phyloP scores from a whole-genome alignment of 2,329 filamentous ascomycete species.

The Venturia pyrina region DNA sequence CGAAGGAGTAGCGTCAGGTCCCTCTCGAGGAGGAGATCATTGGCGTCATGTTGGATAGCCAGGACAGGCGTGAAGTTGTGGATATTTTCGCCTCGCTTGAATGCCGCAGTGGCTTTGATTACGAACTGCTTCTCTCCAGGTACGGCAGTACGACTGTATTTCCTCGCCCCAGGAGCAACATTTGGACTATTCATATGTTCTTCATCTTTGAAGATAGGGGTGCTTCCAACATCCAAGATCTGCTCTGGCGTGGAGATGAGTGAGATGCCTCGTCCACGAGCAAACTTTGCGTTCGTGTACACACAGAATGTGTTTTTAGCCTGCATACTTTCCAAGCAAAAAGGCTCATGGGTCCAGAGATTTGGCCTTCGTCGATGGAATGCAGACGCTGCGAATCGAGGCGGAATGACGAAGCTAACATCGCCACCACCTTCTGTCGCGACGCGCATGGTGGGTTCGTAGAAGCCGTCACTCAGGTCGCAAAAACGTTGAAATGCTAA shows the following conservation, averaged over 20 bases:
- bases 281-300: slow-evolving; percentile 11
- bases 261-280: slow-evolving; percentile 10
- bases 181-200: neutral
- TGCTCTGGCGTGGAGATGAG: slow-evolving; percentile 5
- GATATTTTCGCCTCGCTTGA: slow-evolving; percentile 9
- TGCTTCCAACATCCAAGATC: neutral
- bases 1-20: neutral
- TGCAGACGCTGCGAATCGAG: neutral
- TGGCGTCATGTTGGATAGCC: neutral
- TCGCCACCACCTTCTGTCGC: neutral
- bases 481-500: neutral
- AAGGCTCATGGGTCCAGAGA: slow-evolving; percentile 10
- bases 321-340: slow-evolving; percentile 7
- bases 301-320: slow-evolving; percentile 11
- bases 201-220: slow-evolving; percentile 2
- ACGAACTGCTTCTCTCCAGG: neutral
- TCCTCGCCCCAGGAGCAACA: neutral
- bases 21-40: neutral
- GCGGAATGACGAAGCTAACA: neutral
- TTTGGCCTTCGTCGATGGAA: neutral
- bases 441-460: neutral
- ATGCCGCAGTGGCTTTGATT: neutral
- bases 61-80: slow-evolving; percentile 9
- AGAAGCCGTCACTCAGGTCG: neutral
- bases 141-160: neutral